These are phyloP conservation scores for Terfezia boudieri DNA, from an alignment of 495 filamentous ascomycete species.

Conservation along the genomic window DNA sequence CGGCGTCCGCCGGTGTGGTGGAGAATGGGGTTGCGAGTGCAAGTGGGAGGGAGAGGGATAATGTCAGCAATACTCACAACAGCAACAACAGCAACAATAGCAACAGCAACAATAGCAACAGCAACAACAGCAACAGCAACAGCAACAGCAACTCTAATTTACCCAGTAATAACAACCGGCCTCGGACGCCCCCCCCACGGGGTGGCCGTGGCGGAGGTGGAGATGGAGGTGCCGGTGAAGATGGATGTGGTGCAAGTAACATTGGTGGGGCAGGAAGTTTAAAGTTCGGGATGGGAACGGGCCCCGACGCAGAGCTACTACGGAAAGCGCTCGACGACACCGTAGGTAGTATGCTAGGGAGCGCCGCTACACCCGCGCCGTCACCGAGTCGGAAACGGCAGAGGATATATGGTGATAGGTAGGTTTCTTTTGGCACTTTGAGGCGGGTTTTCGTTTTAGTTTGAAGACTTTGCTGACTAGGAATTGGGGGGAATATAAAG, in stretches of 20 bases:
- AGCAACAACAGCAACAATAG: neutral
- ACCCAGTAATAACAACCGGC: neutral
- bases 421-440: neutral
- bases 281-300: neutral
- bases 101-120: neutral
- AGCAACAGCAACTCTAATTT: neutral
- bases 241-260: no score
- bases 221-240: no score
- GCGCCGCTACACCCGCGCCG: conserved; percentile 10
- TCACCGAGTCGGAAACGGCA: conserved; percentile 20
- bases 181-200: neutral
- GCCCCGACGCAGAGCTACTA: neutral
- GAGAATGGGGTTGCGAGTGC: no score
- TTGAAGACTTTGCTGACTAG: neutral
- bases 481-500: conserved; percentile 24
- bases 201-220: no score
- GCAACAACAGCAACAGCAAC: neutral
- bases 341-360: neutral
- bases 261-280: neutral
- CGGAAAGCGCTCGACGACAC: neutral
- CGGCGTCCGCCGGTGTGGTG: neutral
- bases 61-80: neutral
- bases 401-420: conserved; percentile 18
- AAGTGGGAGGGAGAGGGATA: neutral
- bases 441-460: neutral